phyloP scores from a whole-genome alignment of 305 asterid species.

The Fraxinus paxiana region DNA sequence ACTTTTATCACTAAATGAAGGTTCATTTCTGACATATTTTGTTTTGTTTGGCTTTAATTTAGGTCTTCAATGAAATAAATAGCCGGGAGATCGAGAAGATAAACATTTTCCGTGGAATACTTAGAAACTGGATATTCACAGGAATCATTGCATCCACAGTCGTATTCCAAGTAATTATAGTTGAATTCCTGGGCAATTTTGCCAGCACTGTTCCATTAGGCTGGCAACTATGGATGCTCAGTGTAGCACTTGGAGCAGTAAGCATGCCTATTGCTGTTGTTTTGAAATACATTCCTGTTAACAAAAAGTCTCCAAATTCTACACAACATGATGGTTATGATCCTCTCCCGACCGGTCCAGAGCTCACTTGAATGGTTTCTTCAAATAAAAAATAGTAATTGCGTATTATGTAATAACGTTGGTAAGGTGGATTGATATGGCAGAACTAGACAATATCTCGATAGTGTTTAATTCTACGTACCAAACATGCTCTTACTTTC shows the following conservation, averaged over 20 bases:
- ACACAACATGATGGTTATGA: slow-evolving; percentile 71
- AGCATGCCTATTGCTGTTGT: slow-evolving; percentile 67
- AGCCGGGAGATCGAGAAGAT: slow-evolving; percentile 92
- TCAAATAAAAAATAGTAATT: not conserved
- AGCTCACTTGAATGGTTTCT: slow-evolving; percentile 36
- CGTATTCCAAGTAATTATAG: slow-evolving; percentile 72
- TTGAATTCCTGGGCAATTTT: slow-evolving; percentile 80
- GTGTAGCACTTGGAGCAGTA: slow-evolving; percentile 55
- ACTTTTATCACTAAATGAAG: not conserved
- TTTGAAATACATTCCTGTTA: slow-evolving; percentile 76
- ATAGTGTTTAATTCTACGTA: not conserved
- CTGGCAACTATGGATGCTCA: slow-evolving; percentile 75
- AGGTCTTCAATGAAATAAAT: slow-evolving; percentile 95
- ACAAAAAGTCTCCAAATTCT: slow-evolving; percentile 19
- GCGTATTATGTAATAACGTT: not conserved
- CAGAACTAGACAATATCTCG: not conserved
- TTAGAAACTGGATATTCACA: slow-evolving; percentile 62
- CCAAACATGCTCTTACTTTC: not conserved
- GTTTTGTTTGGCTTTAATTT: slow-evolving; percentile 4
- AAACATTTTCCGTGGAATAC: slow-evolving; percentile 66
- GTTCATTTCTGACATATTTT: not conserved
- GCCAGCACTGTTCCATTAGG: slow-evolving; percentile 81
- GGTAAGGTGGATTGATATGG: not conserved
- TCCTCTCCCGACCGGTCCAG: slow-evolving; percentile 60
- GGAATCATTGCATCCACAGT: slow-evolving; percentile 62